These are phyloP conservation scores for Salix koriyanagi DNA, from an alignment of 345 rosid species.

Conservation along the genomic window DNA sequence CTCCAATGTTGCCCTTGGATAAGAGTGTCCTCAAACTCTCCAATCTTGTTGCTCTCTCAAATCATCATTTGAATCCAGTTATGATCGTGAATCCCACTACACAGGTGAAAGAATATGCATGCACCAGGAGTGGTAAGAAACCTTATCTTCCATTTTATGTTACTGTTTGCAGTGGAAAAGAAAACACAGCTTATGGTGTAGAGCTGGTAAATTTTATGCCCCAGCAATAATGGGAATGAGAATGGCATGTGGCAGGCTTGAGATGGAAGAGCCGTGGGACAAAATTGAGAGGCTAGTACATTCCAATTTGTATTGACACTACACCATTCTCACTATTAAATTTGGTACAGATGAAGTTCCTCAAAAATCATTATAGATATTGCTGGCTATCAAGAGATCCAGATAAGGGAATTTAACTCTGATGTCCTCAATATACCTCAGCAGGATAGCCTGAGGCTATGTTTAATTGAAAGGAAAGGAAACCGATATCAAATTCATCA, in stretches of 20 bases:
- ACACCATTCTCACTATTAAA: background rate
- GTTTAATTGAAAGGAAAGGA: background rate
- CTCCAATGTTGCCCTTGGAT: too few relatives aligned
- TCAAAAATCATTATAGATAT: background rate
- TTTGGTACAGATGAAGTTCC: background rate
- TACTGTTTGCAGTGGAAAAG: background rate
- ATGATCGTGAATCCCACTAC: background rate
- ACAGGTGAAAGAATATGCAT: background rate
- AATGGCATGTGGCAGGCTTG: background rate
- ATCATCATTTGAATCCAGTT: background rate
- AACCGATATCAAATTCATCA: background rate
- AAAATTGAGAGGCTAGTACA: background rate
- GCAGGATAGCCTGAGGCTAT: background rate
- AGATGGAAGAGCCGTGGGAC: background rate
- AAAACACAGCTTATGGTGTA: background rate
- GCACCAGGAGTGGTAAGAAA: background rate
- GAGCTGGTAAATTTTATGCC: background rate
- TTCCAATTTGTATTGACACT: background rate
- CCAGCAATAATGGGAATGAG: background rate
- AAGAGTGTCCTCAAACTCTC: background rate
- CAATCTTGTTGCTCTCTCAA: background rate
- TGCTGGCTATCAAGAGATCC: background rate
- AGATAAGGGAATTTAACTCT: background rate
- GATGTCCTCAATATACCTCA: background rate
- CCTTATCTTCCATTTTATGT: background rate